These are phyloP conservation scores for Ustilago bromivora DNA, from an alignment of 1,284 basidiomycete genomes.

Conservation along the genomic window DNA sequence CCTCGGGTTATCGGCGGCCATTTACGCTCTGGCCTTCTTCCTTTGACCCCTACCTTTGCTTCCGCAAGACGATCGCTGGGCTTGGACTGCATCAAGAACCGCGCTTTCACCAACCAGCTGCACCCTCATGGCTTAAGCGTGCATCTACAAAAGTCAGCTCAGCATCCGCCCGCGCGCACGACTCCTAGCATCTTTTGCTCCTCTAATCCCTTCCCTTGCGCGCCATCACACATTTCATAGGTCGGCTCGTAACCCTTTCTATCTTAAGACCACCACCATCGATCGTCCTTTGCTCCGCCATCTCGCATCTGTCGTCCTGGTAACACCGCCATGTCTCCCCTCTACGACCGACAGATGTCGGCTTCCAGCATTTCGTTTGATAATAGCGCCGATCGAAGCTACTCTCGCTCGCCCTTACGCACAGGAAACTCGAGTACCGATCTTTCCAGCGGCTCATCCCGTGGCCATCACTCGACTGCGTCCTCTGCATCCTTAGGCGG, in stretches of 20 bases:
- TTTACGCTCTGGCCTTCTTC: not conserved
- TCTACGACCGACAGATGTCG: constrained; percentile 21
- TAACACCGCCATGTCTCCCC: constrained; percentile 24
- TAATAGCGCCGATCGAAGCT: constrained; percentile 10
- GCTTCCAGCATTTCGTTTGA: constrained; percentile 17
- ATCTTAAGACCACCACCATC: not conserved
- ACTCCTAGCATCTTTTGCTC: not conserved
- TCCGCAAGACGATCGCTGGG: not conserved
- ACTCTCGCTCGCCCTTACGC: constrained; percentile 12
- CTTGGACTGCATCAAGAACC: not conserved
- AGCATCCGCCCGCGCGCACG: not conserved
- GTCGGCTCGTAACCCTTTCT: not conserved
- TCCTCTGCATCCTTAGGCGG: constrained; percentile 20
- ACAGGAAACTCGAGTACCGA: not conserved
- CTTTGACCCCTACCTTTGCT: not conserved
- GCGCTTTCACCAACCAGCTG: not conserved
- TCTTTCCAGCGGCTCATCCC: constrained; percentile 2
- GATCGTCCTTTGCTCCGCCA: not conserved
- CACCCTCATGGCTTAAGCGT: not conserved
- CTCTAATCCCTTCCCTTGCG: not conserved
- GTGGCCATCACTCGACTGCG: constrained; percentile 11
- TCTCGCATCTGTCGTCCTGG: not conserved
- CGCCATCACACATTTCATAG: not conserved
- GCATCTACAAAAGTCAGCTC: not conserved
- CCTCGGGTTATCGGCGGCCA: not conserved